phyloP scores from a whole-genome alignment of 2,329 filamentous ascomycete species.

The Byssothecium circinans region DNA sequence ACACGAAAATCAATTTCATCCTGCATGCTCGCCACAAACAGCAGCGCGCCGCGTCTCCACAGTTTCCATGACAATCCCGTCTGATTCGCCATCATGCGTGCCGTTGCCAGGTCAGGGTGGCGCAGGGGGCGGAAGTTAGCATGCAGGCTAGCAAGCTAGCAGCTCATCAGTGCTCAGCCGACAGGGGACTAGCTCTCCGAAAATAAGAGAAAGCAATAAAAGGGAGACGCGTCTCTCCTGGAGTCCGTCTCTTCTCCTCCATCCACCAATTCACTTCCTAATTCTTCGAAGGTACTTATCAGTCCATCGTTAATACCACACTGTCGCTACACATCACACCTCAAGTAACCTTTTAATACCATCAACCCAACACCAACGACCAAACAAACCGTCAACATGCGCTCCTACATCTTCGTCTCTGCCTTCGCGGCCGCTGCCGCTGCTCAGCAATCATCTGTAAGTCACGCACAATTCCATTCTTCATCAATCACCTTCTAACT shows the following conservation, averaged over 20 bases:
- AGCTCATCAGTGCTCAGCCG: constrained; percentile 11
- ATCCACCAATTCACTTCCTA: constrained; percentile 14
- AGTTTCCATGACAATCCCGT: background rate
- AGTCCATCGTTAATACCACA: constrained; percentile 14
- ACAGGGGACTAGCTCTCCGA: background rate
- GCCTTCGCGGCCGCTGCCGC: constrained; percentile 32
- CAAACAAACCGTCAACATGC: constrained; percentile 29
- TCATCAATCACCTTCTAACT: background rate
- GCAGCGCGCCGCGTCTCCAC: background rate
- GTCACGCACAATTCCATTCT: background rate
- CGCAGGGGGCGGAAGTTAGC: constrained; percentile 12
- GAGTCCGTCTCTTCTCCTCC: background rate
- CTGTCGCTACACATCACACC: background rate
- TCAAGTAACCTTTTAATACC: background rate
- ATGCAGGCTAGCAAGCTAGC: constrained; percentile 18
- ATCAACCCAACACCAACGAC: constrained; percentile 1
- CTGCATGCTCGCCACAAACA: background rate
- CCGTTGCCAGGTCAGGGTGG: constrained; percentile 29
- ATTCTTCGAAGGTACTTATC: constrained; percentile 14
- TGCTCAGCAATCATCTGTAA: constrained; percentile 13
- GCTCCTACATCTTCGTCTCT: constrained; percentile 33
- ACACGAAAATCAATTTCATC: background rate
- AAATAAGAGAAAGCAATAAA: constrained; percentile 22
- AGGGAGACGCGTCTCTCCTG: constrained; percentile 12
- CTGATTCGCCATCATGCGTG: background rate